phyloP scores from a whole-genome alignment of 2,329 filamentous ascomycete genomes.

The Fusarium virguliforme region DNA sequence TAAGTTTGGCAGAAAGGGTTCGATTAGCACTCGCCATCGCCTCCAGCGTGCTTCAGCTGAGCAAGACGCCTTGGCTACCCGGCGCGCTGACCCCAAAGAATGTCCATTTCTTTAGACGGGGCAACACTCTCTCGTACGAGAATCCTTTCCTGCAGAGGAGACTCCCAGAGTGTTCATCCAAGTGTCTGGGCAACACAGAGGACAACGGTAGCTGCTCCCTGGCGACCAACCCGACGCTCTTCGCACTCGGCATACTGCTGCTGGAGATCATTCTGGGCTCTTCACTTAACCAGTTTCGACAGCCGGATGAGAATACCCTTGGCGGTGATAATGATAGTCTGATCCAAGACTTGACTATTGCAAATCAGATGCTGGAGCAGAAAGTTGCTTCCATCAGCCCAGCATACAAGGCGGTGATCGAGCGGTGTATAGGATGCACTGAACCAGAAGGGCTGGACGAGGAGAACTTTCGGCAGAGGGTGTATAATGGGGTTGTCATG shows the following conservation, averaged over 20 bases:
- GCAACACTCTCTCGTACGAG: background rate
- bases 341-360: slow-evolving; percentile 2
- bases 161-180: fast-evolving
- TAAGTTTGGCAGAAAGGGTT: slow-evolving; percentile 14
- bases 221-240: slow-evolving; percentile 21
- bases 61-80: slow-evolving; percentile 40
- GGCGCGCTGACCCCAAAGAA: slow-evolving; percentile 10
- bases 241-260: slow-evolving; percentile 31
- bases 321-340: background rate
- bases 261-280: slow-evolving; percentile 31
- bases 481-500: slow-evolving; percentile 27
- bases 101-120: slow-evolving; percentile 25
- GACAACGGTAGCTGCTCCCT: background rate
- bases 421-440: slow-evolving; percentile 30
- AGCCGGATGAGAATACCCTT: background rate
- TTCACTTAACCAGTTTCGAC: slow-evolving; percentile 20
- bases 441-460: slow-evolving; percentile 25
- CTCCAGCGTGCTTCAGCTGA: slow-evolving; percentile 36
- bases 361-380: slow-evolving; percentile 19
- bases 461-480: slow-evolving; percentile 24
- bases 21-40: slow-evolving; percentile 32
- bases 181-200: fast-evolving
- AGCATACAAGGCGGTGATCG: slow-evolving; percentile 20
- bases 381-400: slow-evolving; percentile 23
- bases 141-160: slow-evolving; percentile 14